phyloP scores from a whole-genome alignment of 495 filamentous ascomycete genomes.

The Aspergillus indologenus region DNA sequence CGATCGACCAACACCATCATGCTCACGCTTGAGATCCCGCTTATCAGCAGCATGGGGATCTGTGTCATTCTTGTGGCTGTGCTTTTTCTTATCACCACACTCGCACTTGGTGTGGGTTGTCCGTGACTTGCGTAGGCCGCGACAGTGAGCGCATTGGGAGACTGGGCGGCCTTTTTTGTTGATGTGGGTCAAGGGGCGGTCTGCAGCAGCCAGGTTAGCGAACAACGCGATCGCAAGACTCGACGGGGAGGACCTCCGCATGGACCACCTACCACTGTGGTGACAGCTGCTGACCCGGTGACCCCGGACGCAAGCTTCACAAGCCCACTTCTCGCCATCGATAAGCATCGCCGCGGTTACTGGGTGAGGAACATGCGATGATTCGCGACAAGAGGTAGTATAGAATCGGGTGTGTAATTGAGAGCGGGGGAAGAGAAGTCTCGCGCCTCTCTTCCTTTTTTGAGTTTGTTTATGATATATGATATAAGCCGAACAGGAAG shows the following conservation, averaged over 20 bases:
- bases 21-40: slow-evolving; percentile 61
- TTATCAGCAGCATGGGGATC: slow-evolving; percentile 58
- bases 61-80: slow-evolving; percentile 59
- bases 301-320: slow-evolving; percentile 90
- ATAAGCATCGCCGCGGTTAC: slow-evolving; percentile 67
- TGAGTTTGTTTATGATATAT: slow-evolving; percentile 13
- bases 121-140: slow-evolving; percentile 93
- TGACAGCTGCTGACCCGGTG: slow-evolving; percentile 94
- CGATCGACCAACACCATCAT: slow-evolving; percentile 35
- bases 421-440: slow-evolving; percentile 9
- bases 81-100: slow-evolving; percentile 81
- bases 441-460: slow-evolving; percentile 7
- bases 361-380: slow-evolving; percentile 46
- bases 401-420: slow-evolving; percentile 21
- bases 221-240: slow-evolving; percentile 17
- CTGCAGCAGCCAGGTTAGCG: slow-evolving; percentile 45
- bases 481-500: slow-evolving; percentile 22
- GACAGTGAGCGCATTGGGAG: slow-evolving; percentile 97
- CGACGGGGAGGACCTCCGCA: slow-evolving; percentile 10
- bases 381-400: slow-evolving; percentile 31
- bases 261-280: slow-evolving; percentile 68
- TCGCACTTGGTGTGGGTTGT: slow-evolving; percentile 95
- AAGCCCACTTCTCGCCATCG: slow-evolving; percentile 86
- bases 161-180: slow-evolving; percentile 98
- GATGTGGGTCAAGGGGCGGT: slow-evolving; percentile 91